Conservation (phyloP, 1,284 basidiomycete species). For the Amylostereum chailletii region DNA sequence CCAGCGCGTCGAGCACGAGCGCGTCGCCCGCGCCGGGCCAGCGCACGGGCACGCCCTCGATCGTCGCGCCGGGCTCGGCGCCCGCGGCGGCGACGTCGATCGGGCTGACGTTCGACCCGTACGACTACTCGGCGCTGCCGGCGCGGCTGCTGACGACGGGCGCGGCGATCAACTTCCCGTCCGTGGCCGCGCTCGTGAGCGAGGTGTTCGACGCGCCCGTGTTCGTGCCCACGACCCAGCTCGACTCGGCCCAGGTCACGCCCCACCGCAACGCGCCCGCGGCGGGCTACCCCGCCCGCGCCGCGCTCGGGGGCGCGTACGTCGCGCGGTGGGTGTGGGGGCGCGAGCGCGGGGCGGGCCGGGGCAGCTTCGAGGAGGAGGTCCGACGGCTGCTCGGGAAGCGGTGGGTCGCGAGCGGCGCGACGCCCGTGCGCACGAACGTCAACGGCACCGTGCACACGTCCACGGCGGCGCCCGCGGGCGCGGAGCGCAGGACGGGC, state of each 20-base stretch:
- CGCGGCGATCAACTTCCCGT: constrained; percentile 75
- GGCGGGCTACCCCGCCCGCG: constrained; percentile 54
- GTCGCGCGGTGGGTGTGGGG: constrained; percentile 78
- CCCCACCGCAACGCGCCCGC: constrained; percentile 70
- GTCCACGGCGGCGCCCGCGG: constrained; percentile 27
- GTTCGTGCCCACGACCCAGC: constrained; percentile 60
- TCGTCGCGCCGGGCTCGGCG: constrained; percentile 9
- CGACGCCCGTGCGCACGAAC: constrained; percentile 46
- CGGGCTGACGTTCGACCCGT: constrained; percentile 67
- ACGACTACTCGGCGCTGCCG: constrained; percentile 57
- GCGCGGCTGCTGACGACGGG: constrained; percentile 57
- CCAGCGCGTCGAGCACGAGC: constrained; percentile 22
- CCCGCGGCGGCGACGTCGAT: constrained; percentile 31
- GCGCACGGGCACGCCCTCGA: constrained; percentile 18
- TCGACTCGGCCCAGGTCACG: constrained; percentile 61
- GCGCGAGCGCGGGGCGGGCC: constrained; percentile 42
- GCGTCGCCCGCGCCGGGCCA: constrained; percentile 22
- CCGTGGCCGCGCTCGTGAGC: constrained; percentile 68
- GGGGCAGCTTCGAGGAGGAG: constrained; percentile 70
- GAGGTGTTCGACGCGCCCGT: constrained; percentile 75
- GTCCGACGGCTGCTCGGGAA: constrained; percentile 58
- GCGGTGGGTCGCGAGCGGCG: constrained; percentile 58
- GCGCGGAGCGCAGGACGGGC: constrained; percentile 39
- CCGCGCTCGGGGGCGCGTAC: constrained; percentile 64
- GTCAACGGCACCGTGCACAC: constrained; percentile 30